These are phyloP conservation scores for Fusarium sambucinum DNA, from an alignment of 2,329 filamentous ascomycete species.

Conservation along the genomic window DNA sequence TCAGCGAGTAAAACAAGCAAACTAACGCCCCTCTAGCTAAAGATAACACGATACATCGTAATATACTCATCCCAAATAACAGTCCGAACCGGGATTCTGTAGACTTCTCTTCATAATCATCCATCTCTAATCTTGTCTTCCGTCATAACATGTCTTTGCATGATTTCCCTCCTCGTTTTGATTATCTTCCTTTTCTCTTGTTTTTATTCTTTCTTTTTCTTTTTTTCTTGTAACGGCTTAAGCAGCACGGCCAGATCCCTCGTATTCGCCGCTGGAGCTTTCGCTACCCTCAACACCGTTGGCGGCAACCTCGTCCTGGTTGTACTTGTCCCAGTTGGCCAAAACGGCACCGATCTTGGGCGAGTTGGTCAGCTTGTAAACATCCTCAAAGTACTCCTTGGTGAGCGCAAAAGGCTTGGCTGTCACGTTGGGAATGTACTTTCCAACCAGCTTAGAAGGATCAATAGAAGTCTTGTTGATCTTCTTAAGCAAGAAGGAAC, in stretches of 20 bases:
- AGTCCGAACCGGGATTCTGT: conserved; percentile 39
- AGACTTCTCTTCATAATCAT: conserved; percentile 44
- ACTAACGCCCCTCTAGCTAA: conserved; percentile 45
- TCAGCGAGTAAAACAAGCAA: conserved; percentile 30
- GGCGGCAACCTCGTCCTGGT: conserved; percentile 60
- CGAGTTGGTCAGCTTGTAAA: conserved; percentile 91
- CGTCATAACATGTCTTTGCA: conserved; percentile 33
- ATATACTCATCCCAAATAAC: conserved; percentile 45
- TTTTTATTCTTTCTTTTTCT: conserved; percentile 8
- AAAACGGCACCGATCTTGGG: conserved; percentile 82
- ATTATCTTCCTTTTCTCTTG: conserved; percentile 23
- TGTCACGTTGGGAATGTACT: conserved; percentile 99
- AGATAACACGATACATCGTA: conserved; percentile 45
- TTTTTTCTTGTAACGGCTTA: conserved; percentile 38
- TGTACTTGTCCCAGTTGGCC: conserved; percentile 86
- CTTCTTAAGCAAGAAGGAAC: conserved; percentile 98
- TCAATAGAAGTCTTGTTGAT: conserved; percentile 99
- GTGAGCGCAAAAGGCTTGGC: conserved; percentile 94
- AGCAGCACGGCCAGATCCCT: conserved; percentile 59
- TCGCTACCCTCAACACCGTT: conserved; percentile 54
- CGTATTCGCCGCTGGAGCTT: conserved; percentile 57
- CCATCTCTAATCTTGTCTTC: conserved; percentile 35
- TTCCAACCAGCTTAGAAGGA: conserved; percentile 94
- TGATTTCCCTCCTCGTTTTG: conserved; percentile 12
- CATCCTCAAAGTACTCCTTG: conserved; percentile 99